Base-by-base conservation (phyloP, 352 stramenopile genomes). In the Phytophthora ramorum region DNA sequence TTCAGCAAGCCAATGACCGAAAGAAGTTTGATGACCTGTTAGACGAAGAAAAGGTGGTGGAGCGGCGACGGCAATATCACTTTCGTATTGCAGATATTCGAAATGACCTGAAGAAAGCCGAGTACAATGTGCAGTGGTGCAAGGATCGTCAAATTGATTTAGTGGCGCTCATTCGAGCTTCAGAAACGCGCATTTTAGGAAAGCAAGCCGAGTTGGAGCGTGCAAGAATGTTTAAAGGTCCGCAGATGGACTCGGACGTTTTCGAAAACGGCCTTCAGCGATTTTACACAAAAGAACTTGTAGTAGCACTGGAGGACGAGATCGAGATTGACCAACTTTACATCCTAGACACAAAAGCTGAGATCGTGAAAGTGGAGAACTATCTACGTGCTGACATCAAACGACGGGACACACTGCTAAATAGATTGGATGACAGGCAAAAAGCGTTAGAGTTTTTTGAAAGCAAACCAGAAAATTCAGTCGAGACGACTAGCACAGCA, bases 301-400 rank as follows among this genome's bases (percentile, higher is more conserved):
- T 95, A 1, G 55, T 90, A 1, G 78, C 84, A 0, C 68, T 95
- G 12, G 83, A 92, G 57, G 87, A 95, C 64, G 87, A 95, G 55
- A 81, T 95, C 17, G 83, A 90, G 52, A 93, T 95, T 32, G 87
- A 95, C 35, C 80, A 92, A 56, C 72, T 92, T n/a, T 95, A 93
- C 58, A 95, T 95, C 44, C 52, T 89, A 2, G 84, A 95, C 38
- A 79, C 82, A 4, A 95, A 95, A 45, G 59, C 78, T 8, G 85
- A 93, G 34, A 85, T 90, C 24, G 66, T 92, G 5, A 75, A 82
- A 51, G 76, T 89, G 4, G 83, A 95, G 44, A 90, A 92, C 41
- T 87, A 89, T 35, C 51, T 92, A n/a, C 74, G 75, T 10, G 79
- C 66, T n/a, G 86, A 93, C 43, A 63, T 75, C 12, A 87, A 79